These are phyloP conservation scores for Verticillium albo-atrum DNA, from an alignment of 2,329 filamentous ascomycete genomes.

Conservation along the genomic window DNA sequence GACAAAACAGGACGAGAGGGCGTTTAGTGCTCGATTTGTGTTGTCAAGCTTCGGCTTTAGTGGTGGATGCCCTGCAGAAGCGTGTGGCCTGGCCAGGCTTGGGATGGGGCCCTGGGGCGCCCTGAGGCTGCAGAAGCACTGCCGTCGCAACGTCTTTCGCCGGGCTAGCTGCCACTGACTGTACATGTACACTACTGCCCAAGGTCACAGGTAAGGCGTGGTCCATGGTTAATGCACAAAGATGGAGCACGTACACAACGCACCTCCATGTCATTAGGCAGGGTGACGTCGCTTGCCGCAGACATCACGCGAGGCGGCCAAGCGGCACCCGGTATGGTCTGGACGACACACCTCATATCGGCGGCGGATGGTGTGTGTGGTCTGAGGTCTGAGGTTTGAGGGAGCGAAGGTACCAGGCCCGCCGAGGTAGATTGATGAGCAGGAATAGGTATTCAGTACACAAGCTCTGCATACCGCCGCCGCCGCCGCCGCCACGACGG, in stretches of 20 bases:
- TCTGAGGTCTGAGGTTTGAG: neutral
- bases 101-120: no score
- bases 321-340: neutral
- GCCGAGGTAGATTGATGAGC: neutral
- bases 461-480: neutral
- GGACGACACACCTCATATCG: neutral
- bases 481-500: no score
- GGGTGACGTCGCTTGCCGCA: neutral
- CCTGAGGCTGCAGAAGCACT: neutral
- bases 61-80: conserved; percentile 1
- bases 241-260: neutral
- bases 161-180: no score
- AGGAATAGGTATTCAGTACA: neutral
- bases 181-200: no score
- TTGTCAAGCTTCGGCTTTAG: neutral
- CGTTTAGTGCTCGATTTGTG: conserved; percentile 3
- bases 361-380: neutral
- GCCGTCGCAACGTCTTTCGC: neutral
- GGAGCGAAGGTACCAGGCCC: neutral
- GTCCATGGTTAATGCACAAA: neutral
- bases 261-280: neutral
- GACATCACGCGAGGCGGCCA: neutral
- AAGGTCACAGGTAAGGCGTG: neutral
- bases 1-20: neutral
- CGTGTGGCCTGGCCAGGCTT: conserved; percentile 7